A percentile compares a stretch with the other conserved stretches of the same genome.
phyloP scores from a whole-genome alignment of 257 asterid genomes.

The Knoxia roxburghii region DNA sequence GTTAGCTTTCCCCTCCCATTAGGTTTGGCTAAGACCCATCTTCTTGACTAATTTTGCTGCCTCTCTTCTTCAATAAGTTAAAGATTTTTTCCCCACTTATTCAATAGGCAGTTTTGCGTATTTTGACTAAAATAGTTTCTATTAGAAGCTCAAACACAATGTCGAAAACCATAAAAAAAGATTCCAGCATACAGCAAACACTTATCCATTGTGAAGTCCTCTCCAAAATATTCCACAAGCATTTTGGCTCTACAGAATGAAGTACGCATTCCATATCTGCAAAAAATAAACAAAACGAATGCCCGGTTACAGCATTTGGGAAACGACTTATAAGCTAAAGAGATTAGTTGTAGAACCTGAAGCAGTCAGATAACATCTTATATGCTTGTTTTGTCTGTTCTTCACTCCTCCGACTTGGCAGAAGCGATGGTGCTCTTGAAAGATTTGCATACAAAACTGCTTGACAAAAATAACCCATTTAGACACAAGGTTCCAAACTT shows the following conservation, averaged over 20 bases:
- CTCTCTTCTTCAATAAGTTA: not conserved
- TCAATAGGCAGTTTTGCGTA: not conserved
- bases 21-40: not conserved
- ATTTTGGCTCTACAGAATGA: slow-evolving; percentile 61
- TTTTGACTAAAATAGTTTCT: slow-evolving; percentile 5
- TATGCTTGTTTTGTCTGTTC: slow-evolving; percentile 70
- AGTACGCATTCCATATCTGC: slow-evolving; percentile 67
- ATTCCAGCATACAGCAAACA: slow-evolving; percentile 53
- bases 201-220: slow-evolving; percentile 51
- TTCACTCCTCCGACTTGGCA: slow-evolving; percentile 66
- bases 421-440: slow-evolving; percentile 52
- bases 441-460: slow-evolving; percentile 70
- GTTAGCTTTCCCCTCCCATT: not conserved
- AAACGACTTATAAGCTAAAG: slow-evolving; percentile 7
- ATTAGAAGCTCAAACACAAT: not conserved
- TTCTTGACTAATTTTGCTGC: not conserved
- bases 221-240: slow-evolving; percentile 78
- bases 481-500: not conserved
- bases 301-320: slow-evolving; percentile 19
- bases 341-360: slow-evolving; percentile 38
- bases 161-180: slow-evolving; percentile 1
- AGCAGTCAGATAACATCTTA: slow-evolving; percentile 72
- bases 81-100: not conserved
- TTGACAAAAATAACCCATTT: slow-evolving; percentile 18
- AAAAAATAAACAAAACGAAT: slow-evolving; percentile 17